Conservation (phyloP, 2,329 filamentous ascomycete species). For the Ophiostoma ulmi region DNA sequence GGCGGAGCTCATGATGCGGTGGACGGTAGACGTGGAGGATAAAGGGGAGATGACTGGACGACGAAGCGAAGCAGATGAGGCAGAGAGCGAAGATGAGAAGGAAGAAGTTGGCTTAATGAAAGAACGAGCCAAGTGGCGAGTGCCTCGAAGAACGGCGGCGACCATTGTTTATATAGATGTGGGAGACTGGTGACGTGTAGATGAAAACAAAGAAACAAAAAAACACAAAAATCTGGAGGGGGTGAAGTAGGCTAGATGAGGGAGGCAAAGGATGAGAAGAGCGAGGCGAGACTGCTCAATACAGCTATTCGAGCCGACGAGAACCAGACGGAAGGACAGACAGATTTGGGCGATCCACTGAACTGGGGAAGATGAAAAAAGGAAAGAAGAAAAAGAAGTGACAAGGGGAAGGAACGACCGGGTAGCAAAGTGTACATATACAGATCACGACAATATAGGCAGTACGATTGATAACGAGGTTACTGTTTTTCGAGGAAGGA, state of each 20-base stretch:
- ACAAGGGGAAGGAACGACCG: not conserved
- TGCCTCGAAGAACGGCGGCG: slow-evolving; percentile 21
- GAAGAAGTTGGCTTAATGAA: slow-evolving; percentile 15
- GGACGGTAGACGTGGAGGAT: slow-evolving; percentile 1
- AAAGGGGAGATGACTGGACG: slow-evolving; percentile 10
- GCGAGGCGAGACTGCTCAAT: slow-evolving; percentile 15
- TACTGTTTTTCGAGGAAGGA: not conserved
- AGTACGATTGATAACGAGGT: not conserved
- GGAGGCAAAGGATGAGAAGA: slow-evolving; percentile 3
- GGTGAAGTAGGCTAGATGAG: not conserved
- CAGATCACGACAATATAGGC: not conserved
- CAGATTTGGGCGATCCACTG: slow-evolving; percentile 7
- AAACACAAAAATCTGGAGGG: not conserved
- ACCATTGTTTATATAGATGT: slow-evolving; percentile 25
- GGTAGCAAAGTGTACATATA: not conserved
- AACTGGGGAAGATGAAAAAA: slow-evolving; percentile 13
- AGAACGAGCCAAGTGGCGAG: slow-evolving; percentile 22
- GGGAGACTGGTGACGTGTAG: not conserved
- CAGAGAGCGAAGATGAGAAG: not conserved
- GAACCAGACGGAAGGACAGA: not conserved
- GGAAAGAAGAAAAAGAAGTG: not conserved
- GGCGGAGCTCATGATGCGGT: slow-evolving; percentile 26
- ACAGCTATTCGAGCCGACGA: slow-evolving; percentile 24
- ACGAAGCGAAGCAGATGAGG: slow-evolving; percentile 7
- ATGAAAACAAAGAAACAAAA: not conserved